Base-by-base conservation (phyloP, 805 yeast species). In the Yueomyces sinensis region DNA sequence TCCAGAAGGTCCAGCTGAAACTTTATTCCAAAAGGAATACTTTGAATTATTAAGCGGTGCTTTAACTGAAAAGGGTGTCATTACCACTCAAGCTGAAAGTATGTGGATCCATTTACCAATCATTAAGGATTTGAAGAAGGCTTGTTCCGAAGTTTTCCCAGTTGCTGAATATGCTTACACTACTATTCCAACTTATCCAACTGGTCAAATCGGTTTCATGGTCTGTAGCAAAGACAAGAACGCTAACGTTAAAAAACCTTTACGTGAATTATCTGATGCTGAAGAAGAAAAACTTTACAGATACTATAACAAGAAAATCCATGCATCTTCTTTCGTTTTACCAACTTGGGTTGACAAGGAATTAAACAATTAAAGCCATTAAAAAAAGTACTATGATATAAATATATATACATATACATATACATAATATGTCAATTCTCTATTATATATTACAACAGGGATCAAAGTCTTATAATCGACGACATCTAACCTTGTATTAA, bases 191-290 rank as follows among this genome's bases (percentile, higher is more conserved):
- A 87, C 97, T 39, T 89, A 89, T 55, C 95, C 98, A 43, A 77
- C 95, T 15, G 98, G 98, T 44, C 93, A 86, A 59, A 80, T 89
- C 52, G 98, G 97, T n/a, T 83, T 91, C 64, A 83, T 89, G 95
- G 87, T 89, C 40, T 87, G 96, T 60, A 71, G 79, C 42, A 89
- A 86, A 66, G 80, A 82, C 53, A 55, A 71, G 13, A 47, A 59
- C 18, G 75, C 77, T 33, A 65, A 78, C 42, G 80, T 89, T 38
- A 67, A 62, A 49, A 65, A 59, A 44, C 95, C 97, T 32, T 44
- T 72, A 41, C 74, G 95, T 59, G 63, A 67, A 23, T 61, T 81
- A 58, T 56, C 73, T 35, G 70, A 65, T 31, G 77, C 69, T 39
- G 70, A 72, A 42, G 94, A 82, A 54, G 60, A 54, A 18, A 63